Percentiles rank a stretch among this genome's conserved stretches.
Conservation (phyloP, 768 basidiomycete species). For the Trametes sanguinea region DNA sequence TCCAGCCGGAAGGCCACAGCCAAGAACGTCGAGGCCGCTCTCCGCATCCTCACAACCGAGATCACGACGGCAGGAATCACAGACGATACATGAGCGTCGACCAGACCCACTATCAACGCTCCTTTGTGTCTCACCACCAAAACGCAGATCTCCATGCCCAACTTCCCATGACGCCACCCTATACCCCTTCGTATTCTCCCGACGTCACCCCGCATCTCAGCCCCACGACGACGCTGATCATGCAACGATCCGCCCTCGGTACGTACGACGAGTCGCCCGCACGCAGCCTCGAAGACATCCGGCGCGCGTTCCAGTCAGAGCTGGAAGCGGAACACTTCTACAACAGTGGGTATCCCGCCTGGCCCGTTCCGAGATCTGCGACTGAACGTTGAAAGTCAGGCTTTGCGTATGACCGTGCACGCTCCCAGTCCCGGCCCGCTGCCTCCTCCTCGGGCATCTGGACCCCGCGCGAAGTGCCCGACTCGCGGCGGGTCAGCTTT, state of each 20-base stretch:
- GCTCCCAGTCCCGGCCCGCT: slow-evolving; percentile 9
- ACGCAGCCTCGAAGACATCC: slow-evolving; percentile 24
- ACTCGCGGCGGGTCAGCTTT: slow-evolving; percentile 27
- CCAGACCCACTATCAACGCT: slow-evolving; percentile 34
- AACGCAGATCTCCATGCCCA: slow-evolving; percentile 20
- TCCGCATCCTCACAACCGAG: slow-evolving; percentile 10
- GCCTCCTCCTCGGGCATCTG: slow-evolving; percentile 16
- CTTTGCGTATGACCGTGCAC: slow-evolving; percentile 6
- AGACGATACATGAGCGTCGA: slow-evolving; percentile 35
- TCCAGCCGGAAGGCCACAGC: slow-evolving; percentile 29
- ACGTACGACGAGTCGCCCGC: slow-evolving; percentile 27
- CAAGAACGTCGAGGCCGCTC: slow-evolving; percentile 27
- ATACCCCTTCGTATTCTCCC: slow-evolving; percentile 31
- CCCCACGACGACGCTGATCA: slow-evolving; percentile 18
- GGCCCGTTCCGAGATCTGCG: background rate
- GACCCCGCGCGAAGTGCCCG: slow-evolving; percentile 21
- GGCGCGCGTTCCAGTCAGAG: slow-evolving; percentile 19
- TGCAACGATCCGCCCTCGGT: slow-evolving; percentile 18
- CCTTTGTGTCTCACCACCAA: slow-evolving; percentile 31
- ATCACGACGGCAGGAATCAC: background rate
- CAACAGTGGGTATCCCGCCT: slow-evolving; percentile 1
- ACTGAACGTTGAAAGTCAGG: background rate
- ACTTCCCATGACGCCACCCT: slow-evolving; percentile 35
- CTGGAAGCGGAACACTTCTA: slow-evolving; percentile 7
- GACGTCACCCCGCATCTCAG: slow-evolving; percentile 16